Evolutionary conservation across 139 green algal species (phyloP).

Genomic region (Chlorella sp.): DNA sequence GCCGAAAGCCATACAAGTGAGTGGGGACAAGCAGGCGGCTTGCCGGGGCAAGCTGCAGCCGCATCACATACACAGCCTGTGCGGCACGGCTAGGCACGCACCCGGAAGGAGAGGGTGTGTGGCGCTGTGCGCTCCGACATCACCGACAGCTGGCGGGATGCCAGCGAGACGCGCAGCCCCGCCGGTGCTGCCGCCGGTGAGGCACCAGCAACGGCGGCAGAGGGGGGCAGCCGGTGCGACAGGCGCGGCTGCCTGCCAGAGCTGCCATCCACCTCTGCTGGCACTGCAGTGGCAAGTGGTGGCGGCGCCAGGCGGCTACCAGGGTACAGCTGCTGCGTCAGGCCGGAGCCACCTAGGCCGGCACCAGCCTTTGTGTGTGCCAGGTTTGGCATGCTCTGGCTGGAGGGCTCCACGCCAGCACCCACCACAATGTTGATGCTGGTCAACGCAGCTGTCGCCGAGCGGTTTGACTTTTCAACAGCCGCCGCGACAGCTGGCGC

Average conservation of each 20-base stretch:
- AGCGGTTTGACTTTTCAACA: background rate
- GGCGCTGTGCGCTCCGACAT: background rate
- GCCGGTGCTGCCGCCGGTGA: background rate
- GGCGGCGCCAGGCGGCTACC: background rate
- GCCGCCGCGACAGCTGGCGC: background rate
- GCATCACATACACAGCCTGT: too few relatives aligned
- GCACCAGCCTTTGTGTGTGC: background rate
- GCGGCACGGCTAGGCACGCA: background rate
- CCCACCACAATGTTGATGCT: constrained; percentile 6
- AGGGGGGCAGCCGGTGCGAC: background rate
- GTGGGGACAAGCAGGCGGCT: too few relatives aligned
- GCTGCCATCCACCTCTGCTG: background rate
- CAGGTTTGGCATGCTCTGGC: constrained; percentile 12
- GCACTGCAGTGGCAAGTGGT: background rate
- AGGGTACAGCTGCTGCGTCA: background rate
- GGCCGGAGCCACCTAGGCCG: background rate
- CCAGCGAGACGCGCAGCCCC: background rate
- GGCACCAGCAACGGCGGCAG: background rate
- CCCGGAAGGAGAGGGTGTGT: constrained; percentile 3
- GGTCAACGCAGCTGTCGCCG: background rate
- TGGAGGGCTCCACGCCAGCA: constrained; percentile 6
- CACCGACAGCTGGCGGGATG: background rate
- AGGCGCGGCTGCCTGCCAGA: background rate
- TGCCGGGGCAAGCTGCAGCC: too few relatives aligned
- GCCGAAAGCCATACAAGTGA: too few relatives aligned